Evolutionary conservation across 1,284 basidiomycete species (phyloP), one percentile per base, ranked within the genome.

Genomic region (Moniliella sp.): DNA sequence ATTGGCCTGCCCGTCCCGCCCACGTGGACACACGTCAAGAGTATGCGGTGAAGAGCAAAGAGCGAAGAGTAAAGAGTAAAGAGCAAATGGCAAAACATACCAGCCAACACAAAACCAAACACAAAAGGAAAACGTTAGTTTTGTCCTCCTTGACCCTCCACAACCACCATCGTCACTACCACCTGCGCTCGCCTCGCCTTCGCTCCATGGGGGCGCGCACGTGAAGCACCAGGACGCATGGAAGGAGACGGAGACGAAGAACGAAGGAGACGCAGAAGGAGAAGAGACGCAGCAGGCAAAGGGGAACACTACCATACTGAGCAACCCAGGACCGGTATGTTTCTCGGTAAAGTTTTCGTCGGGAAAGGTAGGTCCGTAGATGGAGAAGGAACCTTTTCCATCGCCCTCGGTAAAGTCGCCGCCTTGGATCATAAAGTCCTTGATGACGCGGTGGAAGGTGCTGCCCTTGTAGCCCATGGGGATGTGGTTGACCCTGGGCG

Each of bases 361-460:
- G 71, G 80, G 53, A 28, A 78, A 82, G 56, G 77, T 81, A 46
- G 72, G 69, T 44, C 86, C 84, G 50, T 86, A 93, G 63, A 94
- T 93, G 15, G 76, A 81, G 63, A 76, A 76, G 34, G 80, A 81
- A 39, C 88, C 86, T 1, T 82, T 93, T 10, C 88, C 86, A 51
- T 93, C 73, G 21, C 76, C 74, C 21, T 64, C 62, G 39, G 64
- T 28, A 29, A 62, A 65, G 44, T 65, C 64, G 14, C 64, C 64
- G 5, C 64, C 56, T 50, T 63, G 61, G 25, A 49, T 49, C 61
- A 63, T 63, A 33, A 63, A 64, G 29, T 58, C 50, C 37, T 65
- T 64, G 53, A 67, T 81, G 51, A 83, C 67, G 44, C 83, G 73
- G 61, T 91, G 83, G 67, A 93, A 83, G 5, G 44, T 38, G 4